phyloP scores from a whole-genome alignment of 164 flowering plant genomes.

The Macadamia integrifolia region DNA sequence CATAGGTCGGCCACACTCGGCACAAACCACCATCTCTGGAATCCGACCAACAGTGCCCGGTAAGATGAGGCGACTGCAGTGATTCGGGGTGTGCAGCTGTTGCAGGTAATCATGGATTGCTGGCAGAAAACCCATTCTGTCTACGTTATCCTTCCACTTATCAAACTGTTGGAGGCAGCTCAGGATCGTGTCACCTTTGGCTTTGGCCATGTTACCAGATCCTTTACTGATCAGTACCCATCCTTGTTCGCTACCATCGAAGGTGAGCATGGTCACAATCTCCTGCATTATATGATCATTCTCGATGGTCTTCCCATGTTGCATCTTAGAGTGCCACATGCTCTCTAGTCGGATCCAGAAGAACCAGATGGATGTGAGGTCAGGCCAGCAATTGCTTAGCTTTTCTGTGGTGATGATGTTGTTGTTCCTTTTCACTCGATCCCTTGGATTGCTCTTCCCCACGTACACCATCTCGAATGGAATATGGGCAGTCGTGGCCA shows the following conservation, averaged over 20 bases:
- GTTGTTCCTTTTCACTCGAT: constrained; percentile 21
- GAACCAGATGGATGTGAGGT: constrained; percentile 34
- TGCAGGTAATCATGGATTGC: constrained; percentile 29
- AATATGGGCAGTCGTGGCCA: constrained; percentile 12
- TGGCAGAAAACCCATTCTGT: constrained; percentile 32
- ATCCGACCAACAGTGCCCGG: constrained; percentile 38
- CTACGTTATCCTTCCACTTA: constrained; percentile 26
- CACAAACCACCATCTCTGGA: constrained; percentile 10
- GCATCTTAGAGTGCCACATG: constrained; percentile 52
- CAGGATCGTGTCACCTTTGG: constrained; percentile 35
- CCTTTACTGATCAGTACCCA: constrained; percentile 67
- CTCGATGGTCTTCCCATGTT: constrained; percentile 28
- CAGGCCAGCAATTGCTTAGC: constrained; percentile 24
- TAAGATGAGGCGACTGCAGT: constrained; percentile 60
- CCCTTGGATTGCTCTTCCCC: constrained; percentile 39
- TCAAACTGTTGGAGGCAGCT: too few species aligned
- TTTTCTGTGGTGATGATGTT: background rate
- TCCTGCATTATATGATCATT: constrained; percentile 42
- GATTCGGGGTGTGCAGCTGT: constrained; percentile 27
- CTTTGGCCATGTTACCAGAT: constrained; percentile 38
- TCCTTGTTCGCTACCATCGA: constrained; percentile 41
- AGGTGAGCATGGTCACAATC: constrained; percentile 46
- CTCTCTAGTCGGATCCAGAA: constrained; percentile 55
- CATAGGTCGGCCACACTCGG: constrained; percentile 58
- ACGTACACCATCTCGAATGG: constrained; percentile 40